phyloP scores from a whole-genome alignment of 495 filamentous ascomycete species.

The Melanomma pulvis-pyrius region DNA sequence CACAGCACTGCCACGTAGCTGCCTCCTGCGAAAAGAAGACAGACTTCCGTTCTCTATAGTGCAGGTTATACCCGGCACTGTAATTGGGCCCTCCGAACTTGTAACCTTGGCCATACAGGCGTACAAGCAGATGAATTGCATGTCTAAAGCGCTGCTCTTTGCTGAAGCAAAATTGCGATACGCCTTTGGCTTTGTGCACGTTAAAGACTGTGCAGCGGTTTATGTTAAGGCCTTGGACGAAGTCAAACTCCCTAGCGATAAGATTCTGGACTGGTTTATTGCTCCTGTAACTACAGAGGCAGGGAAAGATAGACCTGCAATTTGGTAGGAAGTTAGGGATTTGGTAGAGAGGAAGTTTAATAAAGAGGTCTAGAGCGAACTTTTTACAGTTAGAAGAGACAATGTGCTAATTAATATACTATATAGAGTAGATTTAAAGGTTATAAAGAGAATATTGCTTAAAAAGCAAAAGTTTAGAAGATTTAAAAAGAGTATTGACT shows the following conservation, averaged over 20 bases:
- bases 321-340: slow-evolving; percentile 16
- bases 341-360: slow-evolving; percentile 14
- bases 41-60: slow-evolving; percentile 21
- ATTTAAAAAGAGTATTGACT: no score
- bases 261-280: slow-evolving; percentile 26
- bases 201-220: slow-evolving; percentile 24
- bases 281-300: slow-evolving; percentile 11
- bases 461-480: slow-evolving; percentile 6
- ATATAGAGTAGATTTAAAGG: slow-evolving; percentile 14
- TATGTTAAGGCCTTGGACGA: slow-evolving; percentile 25
- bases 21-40: no score
- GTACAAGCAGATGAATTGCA: slow-evolving; percentile 17
- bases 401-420: slow-evolving; percentile 27
- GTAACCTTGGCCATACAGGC: not conserved
- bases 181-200: slow-evolving; percentile 28
- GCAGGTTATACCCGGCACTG: slow-evolving; percentile 31
- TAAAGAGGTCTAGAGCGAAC: slow-evolving; percentile 2
- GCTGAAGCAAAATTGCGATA: slow-evolving; percentile 14
- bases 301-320: not conserved
- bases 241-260: not conserved
- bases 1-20: no score
- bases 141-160: slow-evolving; percentile 23
- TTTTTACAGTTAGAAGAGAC: slow-evolving; percentile 14
- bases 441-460: slow-evolving; percentile 21
- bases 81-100: slow-evolving; percentile 29